Conservation (phyloP, 495 filamentous ascomycete genomes). For the Aspergillus nidulans region DNA sequence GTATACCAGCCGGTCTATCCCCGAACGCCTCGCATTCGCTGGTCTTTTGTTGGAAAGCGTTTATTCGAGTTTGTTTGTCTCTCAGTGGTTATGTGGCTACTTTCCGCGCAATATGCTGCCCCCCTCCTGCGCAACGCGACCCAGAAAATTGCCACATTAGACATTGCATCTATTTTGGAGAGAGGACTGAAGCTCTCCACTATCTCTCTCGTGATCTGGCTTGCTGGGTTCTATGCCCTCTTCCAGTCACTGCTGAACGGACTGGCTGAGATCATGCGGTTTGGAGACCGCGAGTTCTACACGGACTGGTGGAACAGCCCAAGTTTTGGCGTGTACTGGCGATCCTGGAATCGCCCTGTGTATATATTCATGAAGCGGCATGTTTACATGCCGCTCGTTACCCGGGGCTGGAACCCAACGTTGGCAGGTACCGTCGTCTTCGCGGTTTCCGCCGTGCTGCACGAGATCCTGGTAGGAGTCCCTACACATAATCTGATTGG, state of each 20-base stretch:
- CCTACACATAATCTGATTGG: slow-evolving; percentile 94
- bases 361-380: slow-evolving; percentile 94
- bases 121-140: slow-evolving; percentile 86
- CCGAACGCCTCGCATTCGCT: slow-evolving; percentile 69
- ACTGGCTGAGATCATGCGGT: slow-evolving; percentile 81
- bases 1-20: slow-evolving; percentile 98
- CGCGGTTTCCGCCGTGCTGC: slow-evolving; percentile 76
- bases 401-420: slow-evolving; percentile 66
- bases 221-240: slow-evolving; percentile 92
- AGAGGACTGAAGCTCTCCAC: slow-evolving; percentile 91
- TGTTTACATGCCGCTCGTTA: slow-evolving; percentile 79
- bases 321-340: slow-evolving; percentile 84
- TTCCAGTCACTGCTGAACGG: slow-evolving; percentile 90
- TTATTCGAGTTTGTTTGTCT: slow-evolving; percentile 69
- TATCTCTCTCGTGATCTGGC: slow-evolving; percentile 90
- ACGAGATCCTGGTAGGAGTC: slow-evolving; percentile 89
- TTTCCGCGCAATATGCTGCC: slow-evolving; percentile 86
- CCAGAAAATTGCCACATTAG: slow-evolving; percentile 74
- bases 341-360: slow-evolving; percentile 95
- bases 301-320: slow-evolving; percentile 96
- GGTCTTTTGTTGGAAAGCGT: slow-evolving; percentile 81
- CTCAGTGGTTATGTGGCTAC: slow-evolving; percentile 86
- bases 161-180: slow-evolving; percentile 78
- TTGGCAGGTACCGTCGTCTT: slow-evolving; percentile 76
- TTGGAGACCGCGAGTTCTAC: slow-evolving; percentile 93